Evolutionary conservation across 768 basidiomycete species (phyloP).

Genomic region (Neoboletus magnificus): DNA sequence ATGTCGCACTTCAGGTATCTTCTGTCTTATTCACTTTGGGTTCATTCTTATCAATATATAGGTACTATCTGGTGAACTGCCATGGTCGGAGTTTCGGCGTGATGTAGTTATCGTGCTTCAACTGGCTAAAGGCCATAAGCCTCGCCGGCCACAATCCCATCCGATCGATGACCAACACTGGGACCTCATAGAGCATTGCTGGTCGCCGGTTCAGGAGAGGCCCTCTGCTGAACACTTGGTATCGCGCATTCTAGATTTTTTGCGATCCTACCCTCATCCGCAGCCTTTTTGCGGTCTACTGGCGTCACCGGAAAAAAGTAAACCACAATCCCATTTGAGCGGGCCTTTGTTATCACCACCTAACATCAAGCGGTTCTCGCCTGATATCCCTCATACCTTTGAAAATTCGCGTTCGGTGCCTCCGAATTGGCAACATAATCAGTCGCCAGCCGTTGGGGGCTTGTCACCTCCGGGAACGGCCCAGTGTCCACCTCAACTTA

Average conservation of each 20-base stretch:
- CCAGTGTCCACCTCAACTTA: background rate
- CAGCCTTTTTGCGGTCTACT: background rate
- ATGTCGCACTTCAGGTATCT: constrained; percentile 3
- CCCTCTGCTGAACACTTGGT: background rate
- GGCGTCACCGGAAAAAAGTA: background rate
- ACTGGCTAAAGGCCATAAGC: constrained; percentile 2
- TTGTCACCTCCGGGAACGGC: background rate
- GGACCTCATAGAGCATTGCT: constrained; percentile 7
- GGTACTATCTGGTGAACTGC: constrained; percentile 2
- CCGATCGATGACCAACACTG: constrained; percentile 5
- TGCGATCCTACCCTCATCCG: background rate
- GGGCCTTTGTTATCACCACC: background rate
- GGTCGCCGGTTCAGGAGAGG: constrained; percentile 1
- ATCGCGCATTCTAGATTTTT: background rate
- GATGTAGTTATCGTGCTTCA: background rate
- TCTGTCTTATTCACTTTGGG: background rate
- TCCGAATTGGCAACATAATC: background rate
- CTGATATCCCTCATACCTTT: background rate
- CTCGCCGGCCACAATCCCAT: constrained; percentile 4
- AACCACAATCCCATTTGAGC: background rate
- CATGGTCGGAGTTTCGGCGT: constrained; percentile 5
- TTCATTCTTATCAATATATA: background rate
- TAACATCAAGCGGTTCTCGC: background rate
- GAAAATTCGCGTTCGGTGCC: no score
- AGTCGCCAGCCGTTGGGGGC: background rate